Base-by-base conservation (phyloP, 2,329 filamentous ascomycete species). In the Aspergillus thermomutatus region DNA sequence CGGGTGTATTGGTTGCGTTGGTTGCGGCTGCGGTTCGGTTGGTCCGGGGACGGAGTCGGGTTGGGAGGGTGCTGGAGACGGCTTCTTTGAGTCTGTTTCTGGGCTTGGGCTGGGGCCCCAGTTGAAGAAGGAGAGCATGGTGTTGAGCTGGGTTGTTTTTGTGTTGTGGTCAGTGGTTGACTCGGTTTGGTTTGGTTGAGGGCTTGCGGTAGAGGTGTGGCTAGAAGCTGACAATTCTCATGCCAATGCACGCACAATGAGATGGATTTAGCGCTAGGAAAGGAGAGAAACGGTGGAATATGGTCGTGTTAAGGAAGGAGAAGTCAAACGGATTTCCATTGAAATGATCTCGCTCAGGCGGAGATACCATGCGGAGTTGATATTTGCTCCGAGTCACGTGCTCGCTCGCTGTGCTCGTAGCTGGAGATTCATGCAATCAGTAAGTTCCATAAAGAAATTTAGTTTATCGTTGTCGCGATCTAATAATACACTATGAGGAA, bases 51-150 rank as follows among this genome's bases (percentile, higher is more conserved):
- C 10, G 21, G 21, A 46, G 26, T 6, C 51, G 34, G 19, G 28
- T 53, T 43, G 52, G 17, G 3, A 49, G 10, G 53, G 61, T 60
- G 53, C 60, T 60, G 51, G 60, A 56, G 53, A 27, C 45, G 21
- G 17, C 40, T 43, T 41, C 21, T 58, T 58, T 25, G 56, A 49
- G 27, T 52, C 23, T 3, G 45, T 17, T 26, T 45, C 40, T 46
- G 46, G 19, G 19, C 9, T 50, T 27, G 52, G 6, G n/a, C 40
- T 21, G 53, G 49, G 2, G 25, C 8, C 21, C 21, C 19, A 26
- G 50, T 63, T 59, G 41, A 66, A 63, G 58, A 65, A 60, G 51
- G 66, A 68, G 7, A 70, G 51, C 66, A 70, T 70, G 43, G 49
- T 54, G 55, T 52, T 21, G 31, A 21, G 49, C 23, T 51, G 49